Conservation (phyloP, 306 rosid genomes). For the Trichosanthes truncata region DNA sequence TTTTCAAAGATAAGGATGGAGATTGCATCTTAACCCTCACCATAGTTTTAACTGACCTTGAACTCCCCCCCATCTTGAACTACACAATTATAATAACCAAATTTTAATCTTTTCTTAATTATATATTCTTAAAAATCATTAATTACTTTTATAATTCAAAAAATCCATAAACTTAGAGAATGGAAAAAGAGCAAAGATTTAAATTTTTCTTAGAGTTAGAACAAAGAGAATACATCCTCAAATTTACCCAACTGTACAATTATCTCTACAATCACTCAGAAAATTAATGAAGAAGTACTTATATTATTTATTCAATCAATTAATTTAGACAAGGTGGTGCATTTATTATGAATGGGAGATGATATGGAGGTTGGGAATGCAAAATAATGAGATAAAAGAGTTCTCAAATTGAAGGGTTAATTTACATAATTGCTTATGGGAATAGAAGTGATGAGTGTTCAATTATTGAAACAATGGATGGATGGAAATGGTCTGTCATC, state of each 20-base stretch:
- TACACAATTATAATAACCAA: too few relatives aligned
- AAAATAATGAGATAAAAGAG: neutral
- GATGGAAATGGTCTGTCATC: constrained; percentile 1
- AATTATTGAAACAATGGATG: constrained; percentile 1
- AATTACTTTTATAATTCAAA: neutral
- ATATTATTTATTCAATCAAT: neutral
- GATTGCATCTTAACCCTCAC: neutral
- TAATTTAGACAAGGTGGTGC: neutral
- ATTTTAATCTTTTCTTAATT: neutral
- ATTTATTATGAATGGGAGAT: neutral
- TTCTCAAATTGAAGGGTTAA: neutral
- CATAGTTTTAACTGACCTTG: neutral
- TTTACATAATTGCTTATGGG: neutral
- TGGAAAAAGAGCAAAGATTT: neutral
- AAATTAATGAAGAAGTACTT: neutral
- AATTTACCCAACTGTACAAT: too few relatives aligned
- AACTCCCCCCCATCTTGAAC: too few relatives aligned
- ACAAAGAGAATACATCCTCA: neutral
- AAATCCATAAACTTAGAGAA: neutral
- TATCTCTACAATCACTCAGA: neutral
- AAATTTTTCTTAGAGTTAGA: neutral
- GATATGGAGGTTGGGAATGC: neutral
- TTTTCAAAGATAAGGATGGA: neutral
- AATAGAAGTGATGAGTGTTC: neutral
- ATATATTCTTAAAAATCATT: neutral